Conservation (phyloP, 2,329 filamentous ascomycete species). For the Alternaria triticina region DNA sequence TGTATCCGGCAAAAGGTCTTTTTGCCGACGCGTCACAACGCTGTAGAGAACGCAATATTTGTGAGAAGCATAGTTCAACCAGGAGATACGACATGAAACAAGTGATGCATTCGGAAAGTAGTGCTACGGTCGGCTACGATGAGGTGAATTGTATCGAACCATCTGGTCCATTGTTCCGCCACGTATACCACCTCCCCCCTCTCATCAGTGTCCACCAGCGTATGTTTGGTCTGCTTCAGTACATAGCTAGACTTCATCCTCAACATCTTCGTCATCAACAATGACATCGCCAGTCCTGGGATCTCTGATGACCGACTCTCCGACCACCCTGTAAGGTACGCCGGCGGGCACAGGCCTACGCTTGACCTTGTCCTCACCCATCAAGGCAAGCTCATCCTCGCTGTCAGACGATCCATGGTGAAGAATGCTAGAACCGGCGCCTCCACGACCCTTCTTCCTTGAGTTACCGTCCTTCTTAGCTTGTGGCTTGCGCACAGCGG, state of each 20-base stretch:
- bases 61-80: neutral
- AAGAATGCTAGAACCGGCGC: neutral
- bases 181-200: neutral
- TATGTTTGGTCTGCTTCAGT: neutral
- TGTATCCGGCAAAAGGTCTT: neutral
- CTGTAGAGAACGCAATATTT: too few species aligned
- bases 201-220: neutral
- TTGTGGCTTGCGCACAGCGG: neutral
- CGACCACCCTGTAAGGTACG: neutral
- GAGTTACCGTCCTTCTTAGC: neutral
- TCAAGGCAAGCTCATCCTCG: neutral
- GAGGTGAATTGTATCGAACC: neutral
- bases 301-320: neutral
- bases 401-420: neutral
- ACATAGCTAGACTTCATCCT: neutral
- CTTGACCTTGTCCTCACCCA: neutral
- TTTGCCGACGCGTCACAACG: too few species aligned
- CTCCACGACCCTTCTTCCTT: neutral
- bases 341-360: neutral
- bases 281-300: neutral
- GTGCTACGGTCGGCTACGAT: neutral
- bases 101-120: neutral
- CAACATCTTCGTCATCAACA: neutral
- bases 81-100: neutral
- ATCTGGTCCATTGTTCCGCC: neutral